Conservation (phyloP, 2,329 filamentous ascomycete species). For the Aaosphaeria pasadenensis region DNA sequence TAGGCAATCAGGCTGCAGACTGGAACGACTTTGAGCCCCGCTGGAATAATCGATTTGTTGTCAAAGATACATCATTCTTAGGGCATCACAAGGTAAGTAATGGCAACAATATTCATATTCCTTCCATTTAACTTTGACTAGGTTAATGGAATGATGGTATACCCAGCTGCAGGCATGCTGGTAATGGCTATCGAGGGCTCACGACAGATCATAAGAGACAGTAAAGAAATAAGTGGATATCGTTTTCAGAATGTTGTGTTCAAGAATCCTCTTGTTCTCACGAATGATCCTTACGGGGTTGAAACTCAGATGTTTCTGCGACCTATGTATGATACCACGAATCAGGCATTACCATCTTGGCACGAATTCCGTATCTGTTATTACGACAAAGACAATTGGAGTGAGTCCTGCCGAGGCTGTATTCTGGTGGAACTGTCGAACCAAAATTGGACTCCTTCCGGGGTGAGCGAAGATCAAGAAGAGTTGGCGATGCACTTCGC, state of each 20-base stretch:
- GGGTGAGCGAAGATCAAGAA: background rate
- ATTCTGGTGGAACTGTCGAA: background rate
- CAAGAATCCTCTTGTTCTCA: background rate
- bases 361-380: constrained; percentile 1
- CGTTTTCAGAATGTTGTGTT: background rate
- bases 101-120: background rate
- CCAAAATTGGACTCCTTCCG: background rate
- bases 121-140: background rate
- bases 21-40: constrained; percentile 7
- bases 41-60: constrained; percentile 42
- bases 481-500: background rate
- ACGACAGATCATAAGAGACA: background rate
- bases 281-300: too few species aligned
- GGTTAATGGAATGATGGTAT: constrained; percentile 1
- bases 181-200: constrained; percentile 1
- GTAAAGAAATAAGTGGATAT: background rate
- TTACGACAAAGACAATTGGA: background rate
- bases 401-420: background rate
- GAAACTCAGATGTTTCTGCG: background rate
- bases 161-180: constrained; percentile 1
- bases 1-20: constrained; percentile 5
- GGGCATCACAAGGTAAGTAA: constrained; percentile 19
- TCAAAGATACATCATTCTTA: constrained; percentile 16
- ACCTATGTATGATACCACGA: constrained; percentile 1
- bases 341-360: background rate